These are phyloP conservation scores for Graphiopsis chlorocephala DNA, from an alignment of 2,329 filamentous ascomycete genomes.

Conservation along the genomic window DNA sequence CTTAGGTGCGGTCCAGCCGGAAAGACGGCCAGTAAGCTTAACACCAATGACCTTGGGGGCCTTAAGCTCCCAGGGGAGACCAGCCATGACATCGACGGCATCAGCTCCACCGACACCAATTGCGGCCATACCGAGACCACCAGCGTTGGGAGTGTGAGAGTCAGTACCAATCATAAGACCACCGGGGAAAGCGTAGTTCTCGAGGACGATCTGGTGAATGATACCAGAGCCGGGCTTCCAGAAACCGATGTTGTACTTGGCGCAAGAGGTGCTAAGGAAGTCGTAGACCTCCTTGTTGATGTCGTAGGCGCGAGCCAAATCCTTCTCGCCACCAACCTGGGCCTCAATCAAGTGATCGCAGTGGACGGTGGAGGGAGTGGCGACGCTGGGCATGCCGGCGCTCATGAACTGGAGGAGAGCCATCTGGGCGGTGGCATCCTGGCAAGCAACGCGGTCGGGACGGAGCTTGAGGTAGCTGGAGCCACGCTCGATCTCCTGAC, in stretches of 20 bases:
- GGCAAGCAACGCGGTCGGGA: slow-evolving; percentile 96
- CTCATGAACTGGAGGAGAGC: slow-evolving; percentile 99
- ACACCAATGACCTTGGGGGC: slow-evolving; percentile 96
- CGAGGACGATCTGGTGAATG: slow-evolving; percentile 96
- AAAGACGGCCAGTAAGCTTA: slow-evolving; percentile 83
- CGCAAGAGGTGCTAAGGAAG: slow-evolving; percentile 88
- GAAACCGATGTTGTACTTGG: slow-evolving; percentile 99
- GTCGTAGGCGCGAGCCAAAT: slow-evolving; percentile 82
- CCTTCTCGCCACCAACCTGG: slow-evolving; percentile 87
- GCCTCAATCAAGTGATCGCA: slow-evolving; percentile 99
- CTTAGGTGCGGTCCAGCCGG: slow-evolving; percentile 91
- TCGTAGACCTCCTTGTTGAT: slow-evolving; percentile 99
- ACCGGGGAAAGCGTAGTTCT: slow-evolving; percentile 99
- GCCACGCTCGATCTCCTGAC: slow-evolving; percentile 94
- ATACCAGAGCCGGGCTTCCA: slow-evolving; percentile 98
- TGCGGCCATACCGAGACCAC: slow-evolving; percentile 87
- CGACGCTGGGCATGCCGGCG: slow-evolving; percentile 90
- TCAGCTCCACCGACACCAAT: slow-evolving; percentile 98
- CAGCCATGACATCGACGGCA: slow-evolving; percentile 97
- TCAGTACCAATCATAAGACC: slow-evolving; percentile 97
- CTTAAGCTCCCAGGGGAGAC: slow-evolving; percentile 96
- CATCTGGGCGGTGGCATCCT: slow-evolving; percentile 99
- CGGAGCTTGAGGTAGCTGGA: slow-evolving; percentile 94
- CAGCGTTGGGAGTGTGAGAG: slow-evolving; percentile 95
- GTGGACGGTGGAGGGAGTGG: slow-evolving; percentile 93